A percentile compares a stretch with the other conserved stretches of the same genome.
These are phyloP conservation scores for Mucor velutinosus DNA, from an alignment of 371 early-diverging fungal species.

Conservation along the genomic window DNA sequence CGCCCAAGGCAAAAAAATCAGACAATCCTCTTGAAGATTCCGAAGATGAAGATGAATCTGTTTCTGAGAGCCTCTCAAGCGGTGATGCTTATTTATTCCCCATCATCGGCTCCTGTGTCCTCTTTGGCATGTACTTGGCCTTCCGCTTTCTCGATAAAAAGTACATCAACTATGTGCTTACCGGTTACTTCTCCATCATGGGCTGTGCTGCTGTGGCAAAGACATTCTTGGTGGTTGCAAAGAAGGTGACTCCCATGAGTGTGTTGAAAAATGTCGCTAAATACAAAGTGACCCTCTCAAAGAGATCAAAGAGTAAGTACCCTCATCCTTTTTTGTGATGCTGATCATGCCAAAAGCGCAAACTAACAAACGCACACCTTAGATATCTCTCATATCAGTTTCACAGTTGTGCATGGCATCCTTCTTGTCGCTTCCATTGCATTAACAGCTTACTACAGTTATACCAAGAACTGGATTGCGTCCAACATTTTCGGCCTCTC, in stretches of 20 bases:
- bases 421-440: conserved; percentile 59
- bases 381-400: conserved; percentile 69
- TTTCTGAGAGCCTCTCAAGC: conserved; percentile 77
- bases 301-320: conserved; percentile 70
- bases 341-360: neutral
- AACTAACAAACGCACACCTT: neutral
- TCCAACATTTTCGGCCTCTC: conserved; percentile 90
- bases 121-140: conserved; percentile 85
- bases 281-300: conserved; percentile 72
- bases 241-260: conserved; percentile 49
- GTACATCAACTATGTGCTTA: conserved; percentile 83
- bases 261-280: conserved; percentile 60
- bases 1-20: conserved; percentile 37
- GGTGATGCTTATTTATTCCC: conserved; percentile 96
- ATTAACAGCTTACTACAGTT: conserved; percentile 77
- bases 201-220: conserved; percentile 81
- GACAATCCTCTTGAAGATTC: conserved; percentile 44
- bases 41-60: conserved; percentile 63
- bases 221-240: conserved; percentile 56
- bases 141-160: conserved; percentile 85
- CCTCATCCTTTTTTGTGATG: neutral
- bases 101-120: conserved; percentile 82
- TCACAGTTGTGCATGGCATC: conserved; percentile 75
- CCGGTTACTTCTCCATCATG: conserved; percentile 85
- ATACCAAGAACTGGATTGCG: conserved; percentile 91